A percentile compares a stretch with the other conserved stretches of the same genome.
These are phyloP conservation scores for Hippophae rhamnoides DNA, from an alignment of 306 rosid species.

Conservation along the genomic window DNA sequence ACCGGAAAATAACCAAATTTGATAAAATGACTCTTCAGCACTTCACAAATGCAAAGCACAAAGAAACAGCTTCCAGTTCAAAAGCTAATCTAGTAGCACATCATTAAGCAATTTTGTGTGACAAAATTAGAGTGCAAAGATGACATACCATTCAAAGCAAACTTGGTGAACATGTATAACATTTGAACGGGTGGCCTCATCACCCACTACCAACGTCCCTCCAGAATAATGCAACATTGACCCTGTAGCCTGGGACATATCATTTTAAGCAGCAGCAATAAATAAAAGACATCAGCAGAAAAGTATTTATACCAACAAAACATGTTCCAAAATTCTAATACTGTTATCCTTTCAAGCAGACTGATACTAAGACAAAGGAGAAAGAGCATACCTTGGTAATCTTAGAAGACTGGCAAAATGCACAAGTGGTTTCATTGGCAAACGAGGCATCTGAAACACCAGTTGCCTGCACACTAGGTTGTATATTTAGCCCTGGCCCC, in stretches of 20 bases:
- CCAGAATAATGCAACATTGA: slow-evolving; percentile 61
- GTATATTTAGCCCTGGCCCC: not conserved
- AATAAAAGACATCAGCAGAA: slow-evolving; percentile 1
- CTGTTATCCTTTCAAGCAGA: not conserved
- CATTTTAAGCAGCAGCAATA: no score
- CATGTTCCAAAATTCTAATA: no score
- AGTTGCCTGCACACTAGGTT: slow-evolving; percentile 11
- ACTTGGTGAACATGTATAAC: slow-evolving; percentile 63
- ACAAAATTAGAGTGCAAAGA: not conserved
- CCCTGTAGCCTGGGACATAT: slow-evolving; percentile 54
- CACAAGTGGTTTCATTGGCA: slow-evolving; percentile 37
- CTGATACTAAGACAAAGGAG: not conserved
- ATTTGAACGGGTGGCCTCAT: slow-evolving; percentile 44
- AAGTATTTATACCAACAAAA: not conserved
- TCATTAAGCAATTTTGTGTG: not conserved
- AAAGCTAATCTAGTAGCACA: not conserved
- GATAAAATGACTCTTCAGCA: not conserved
- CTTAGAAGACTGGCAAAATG: slow-evolving; percentile 73
- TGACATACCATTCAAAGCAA: slow-evolving; percentile 74
- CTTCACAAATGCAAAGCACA: not conserved
- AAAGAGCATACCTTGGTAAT: slow-evolving; percentile 46
- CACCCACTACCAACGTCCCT: slow-evolving; percentile 46
- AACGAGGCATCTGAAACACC: slow-evolving; percentile 13
- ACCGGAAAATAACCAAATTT: not conserved
- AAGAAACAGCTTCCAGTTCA: not conserved